Percentiles rank a stretch among this genome's conserved stretches.
Evolutionary conservation across 1,284 basidiomycete species (phyloP).

Genomic region (Xanthoconium separans): DNA sequence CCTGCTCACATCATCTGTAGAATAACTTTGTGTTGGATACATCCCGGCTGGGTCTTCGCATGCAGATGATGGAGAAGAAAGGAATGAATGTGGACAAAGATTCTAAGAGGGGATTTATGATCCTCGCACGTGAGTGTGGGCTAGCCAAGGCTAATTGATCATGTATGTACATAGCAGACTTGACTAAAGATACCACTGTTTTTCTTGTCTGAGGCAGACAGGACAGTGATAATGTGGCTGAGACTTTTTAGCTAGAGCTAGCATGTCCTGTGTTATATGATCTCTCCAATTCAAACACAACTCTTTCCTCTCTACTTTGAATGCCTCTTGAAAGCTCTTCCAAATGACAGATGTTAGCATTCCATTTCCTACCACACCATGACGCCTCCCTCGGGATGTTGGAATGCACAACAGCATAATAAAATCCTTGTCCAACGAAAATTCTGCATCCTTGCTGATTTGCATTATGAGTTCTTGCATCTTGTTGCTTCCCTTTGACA

Average conservation of each 20-base stretch:
- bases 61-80: too few species aligned
- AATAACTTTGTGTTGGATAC: too few species aligned
- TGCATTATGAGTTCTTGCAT: background rate
- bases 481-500: background rate
- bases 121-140: too few species aligned
- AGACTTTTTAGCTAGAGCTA: background rate
- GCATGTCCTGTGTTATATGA: background rate
- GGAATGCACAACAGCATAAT: background rate
- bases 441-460: background rate
- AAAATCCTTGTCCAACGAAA: background rate
- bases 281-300: background rate
- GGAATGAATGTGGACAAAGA: too few species aligned
- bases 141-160: too few species aligned
- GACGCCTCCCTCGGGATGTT: background rate
- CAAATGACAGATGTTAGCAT: background rate
- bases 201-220: background rate
- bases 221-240: background rate
- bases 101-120: too few species aligned
- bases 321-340: background rate
- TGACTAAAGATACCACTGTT: background rate
- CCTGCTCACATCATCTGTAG: too few species aligned
- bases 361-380: background rate
- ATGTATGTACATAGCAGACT: too few species aligned
- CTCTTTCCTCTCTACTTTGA: background rate
- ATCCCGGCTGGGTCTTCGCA: too few species aligned